A percentile compares a stretch with the other conserved stretches of the same genome.
Evolutionary conservation across 2,329 filamentous ascomycete species (phyloP).

Genomic region (Leptoxyphium fumago): DNA sequence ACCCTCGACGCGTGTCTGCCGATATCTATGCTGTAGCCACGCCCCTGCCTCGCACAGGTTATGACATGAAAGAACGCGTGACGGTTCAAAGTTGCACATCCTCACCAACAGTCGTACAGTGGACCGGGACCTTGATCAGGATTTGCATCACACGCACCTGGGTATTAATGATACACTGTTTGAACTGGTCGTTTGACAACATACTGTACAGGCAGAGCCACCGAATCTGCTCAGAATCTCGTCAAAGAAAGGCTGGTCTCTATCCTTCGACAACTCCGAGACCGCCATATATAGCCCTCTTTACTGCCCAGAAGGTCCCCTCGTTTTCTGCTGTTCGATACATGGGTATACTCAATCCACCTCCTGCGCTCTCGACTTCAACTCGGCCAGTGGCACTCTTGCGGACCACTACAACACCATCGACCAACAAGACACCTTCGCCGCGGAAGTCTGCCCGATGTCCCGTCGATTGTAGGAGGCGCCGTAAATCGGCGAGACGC

Average conservation of each 20-base stretch:
- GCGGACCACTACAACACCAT: constrained; percentile 72
- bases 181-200: too few relatives aligned
- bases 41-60: too few relatives aligned
- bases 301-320: constrained; percentile 71
- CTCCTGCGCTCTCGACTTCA: constrained; percentile 67
- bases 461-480: constrained; percentile 65
- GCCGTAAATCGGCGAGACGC: constrained; percentile 71
- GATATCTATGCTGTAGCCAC: too few relatives aligned
- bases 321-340: constrained; percentile 29
- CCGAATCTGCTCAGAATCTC: too few relatives aligned
- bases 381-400: constrained; percentile 80
- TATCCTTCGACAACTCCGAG: constrained; percentile 76
- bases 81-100: too few relatives aligned
- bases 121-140: too few relatives aligned
- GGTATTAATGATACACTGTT: too few relatives aligned
- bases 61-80: too few relatives aligned
- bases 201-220: too few relatives aligned
- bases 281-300: constrained; percentile 83
- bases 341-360: constrained; percentile 25
- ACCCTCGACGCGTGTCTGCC: too few relatives aligned
- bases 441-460: constrained; percentile 87
- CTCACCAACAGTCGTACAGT: too few relatives aligned
- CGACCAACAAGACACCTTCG: constrained; percentile 80
- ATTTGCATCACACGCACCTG: too few relatives aligned
- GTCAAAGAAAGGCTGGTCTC: constrained; percentile 20